A percentile compares a stretch with the other conserved stretches of the same genome.
Evolutionary conservation across 306 rosid species (phyloP).

Genomic region (Geum urbanum): DNA sequence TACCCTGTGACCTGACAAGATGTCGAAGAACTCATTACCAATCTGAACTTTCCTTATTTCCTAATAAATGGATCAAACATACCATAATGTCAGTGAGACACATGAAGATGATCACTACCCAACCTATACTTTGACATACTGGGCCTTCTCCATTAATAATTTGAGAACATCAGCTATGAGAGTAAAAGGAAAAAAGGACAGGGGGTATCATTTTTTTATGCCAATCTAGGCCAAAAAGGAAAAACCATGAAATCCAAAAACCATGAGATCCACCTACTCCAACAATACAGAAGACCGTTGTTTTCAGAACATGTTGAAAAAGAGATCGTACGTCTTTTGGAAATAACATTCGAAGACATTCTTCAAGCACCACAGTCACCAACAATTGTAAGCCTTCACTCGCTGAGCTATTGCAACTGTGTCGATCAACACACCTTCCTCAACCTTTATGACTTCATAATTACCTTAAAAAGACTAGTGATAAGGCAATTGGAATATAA

Average conservation of each 20-base stretch:
- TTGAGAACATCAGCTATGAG: not conserved
- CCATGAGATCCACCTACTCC: not conserved
- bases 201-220: not conserved
- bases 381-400: not conserved
- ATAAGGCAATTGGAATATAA: not conserved
- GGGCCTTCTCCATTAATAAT: not conserved
- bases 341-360: not conserved
- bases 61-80: not conserved
- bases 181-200: not conserved
- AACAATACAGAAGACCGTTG: not conserved
- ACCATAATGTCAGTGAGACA: not conserved
- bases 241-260: not conserved
- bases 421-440: not conserved
- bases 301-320: not conserved
- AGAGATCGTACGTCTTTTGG: not conserved
- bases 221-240: not conserved
- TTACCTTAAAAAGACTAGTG: not conserved
- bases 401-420: not conserved
- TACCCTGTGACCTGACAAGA: too few relatives aligned
- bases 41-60: not conserved
- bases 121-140: not conserved
- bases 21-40: not conserved
- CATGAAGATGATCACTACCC: not conserved
- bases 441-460: not conserved
- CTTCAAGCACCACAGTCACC: not conserved